Evolutionary conservation across 257 asterid species (phyloP).

Genomic region (Scutellaria galericulata): DNA sequence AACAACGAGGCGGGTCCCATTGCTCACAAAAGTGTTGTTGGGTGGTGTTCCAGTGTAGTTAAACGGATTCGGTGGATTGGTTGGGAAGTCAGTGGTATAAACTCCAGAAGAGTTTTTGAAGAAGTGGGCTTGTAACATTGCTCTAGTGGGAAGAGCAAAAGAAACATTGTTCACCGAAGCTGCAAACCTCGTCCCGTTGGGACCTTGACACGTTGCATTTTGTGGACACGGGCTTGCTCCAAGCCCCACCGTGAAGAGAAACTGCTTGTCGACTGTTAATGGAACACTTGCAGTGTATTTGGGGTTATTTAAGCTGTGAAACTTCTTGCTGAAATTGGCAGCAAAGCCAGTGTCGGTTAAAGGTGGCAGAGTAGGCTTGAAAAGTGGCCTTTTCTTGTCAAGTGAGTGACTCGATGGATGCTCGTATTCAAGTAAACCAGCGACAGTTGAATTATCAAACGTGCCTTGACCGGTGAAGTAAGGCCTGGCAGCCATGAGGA

Average conservation of each 20-base stretch:
- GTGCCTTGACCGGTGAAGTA: conserved; percentile 67
- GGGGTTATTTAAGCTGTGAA: conserved; percentile 60
- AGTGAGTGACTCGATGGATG: conserved; percentile 28
- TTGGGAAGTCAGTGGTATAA: conserved; percentile 63
- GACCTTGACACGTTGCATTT: conserved; percentile 68
- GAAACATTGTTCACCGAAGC: conserved; percentile 66
- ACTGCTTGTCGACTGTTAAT: conserved; percentile 47
- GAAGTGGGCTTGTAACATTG: conserved; percentile 60
- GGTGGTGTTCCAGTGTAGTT: conserved; percentile 76
- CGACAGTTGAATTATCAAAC: conserved; percentile 68
- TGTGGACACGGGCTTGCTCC: conserved; percentile 64
- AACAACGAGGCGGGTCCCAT: conserved; percentile 51
- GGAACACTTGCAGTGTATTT: conserved; percentile 61
- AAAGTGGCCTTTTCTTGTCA: conserved; percentile 25
- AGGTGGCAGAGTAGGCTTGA: conserved; percentile 58
- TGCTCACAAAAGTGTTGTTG: conserved; percentile 59
- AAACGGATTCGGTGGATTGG: conserved; percentile 50
- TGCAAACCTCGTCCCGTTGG: conserved; percentile 66
- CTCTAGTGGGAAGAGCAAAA: conserved; percentile 59
- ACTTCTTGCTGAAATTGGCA: conserved; percentile 54
- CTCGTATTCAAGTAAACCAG: conserved; percentile 65
- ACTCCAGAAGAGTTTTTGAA: conserved; percentile 48
- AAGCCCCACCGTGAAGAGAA: conserved; percentile 61
- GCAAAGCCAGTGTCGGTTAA: conserved; percentile 47
- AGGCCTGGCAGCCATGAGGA: conserved; percentile 68